Percentiles rank a stretch among this genome's conserved stretches.
Conservation (phyloP, 208 protist genomes). For the Novymonas esmeraldas region DNA sequence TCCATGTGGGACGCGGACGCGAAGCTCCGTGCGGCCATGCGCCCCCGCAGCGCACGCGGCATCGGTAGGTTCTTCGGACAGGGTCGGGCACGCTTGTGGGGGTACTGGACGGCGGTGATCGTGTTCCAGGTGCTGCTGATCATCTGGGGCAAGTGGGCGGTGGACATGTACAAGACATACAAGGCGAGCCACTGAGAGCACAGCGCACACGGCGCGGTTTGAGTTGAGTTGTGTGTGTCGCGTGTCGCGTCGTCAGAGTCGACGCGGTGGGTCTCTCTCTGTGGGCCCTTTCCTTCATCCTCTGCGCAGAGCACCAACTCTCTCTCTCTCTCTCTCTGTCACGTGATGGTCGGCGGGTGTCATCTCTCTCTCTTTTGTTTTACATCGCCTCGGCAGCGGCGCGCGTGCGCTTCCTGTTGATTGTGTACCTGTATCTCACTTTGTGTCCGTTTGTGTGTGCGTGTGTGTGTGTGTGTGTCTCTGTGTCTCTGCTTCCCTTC, state of each 20-base stretch:
- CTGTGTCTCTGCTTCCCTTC: not conserved
- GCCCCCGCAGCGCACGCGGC: slow-evolving; percentile 35
- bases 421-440: not conserved
- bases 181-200: slow-evolving; percentile 19
- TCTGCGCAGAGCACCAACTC: too few species aligned
- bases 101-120: slow-evolving; percentile 63
- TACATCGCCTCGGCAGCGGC: too few species aligned
- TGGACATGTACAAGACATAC: slow-evolving; percentile 52
- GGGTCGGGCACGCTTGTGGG: slow-evolving; percentile 29
- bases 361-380: too few species aligned
- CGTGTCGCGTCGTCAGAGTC: too few species aligned
- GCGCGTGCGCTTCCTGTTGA: too few species aligned
- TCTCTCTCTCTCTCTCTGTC: too few species aligned
- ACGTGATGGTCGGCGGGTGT: too few species aligned
- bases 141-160: slow-evolving; percentile 66
- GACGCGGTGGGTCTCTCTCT: too few species aligned
- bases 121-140: slow-evolving; percentile 59
- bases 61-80: slow-evolving; percentile 7
- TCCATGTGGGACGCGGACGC: slow-evolving; percentile 39
- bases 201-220: not conserved
- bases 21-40: slow-evolving; percentile 52
- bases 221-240: not conserved
- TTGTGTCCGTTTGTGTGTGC: not conserved
- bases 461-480: not conserved
- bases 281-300: too few species aligned